These are phyloP conservation scores for Chlorella sp. DNA, from an alignment of 139 green algal species.

Conservation along the genomic window DNA sequence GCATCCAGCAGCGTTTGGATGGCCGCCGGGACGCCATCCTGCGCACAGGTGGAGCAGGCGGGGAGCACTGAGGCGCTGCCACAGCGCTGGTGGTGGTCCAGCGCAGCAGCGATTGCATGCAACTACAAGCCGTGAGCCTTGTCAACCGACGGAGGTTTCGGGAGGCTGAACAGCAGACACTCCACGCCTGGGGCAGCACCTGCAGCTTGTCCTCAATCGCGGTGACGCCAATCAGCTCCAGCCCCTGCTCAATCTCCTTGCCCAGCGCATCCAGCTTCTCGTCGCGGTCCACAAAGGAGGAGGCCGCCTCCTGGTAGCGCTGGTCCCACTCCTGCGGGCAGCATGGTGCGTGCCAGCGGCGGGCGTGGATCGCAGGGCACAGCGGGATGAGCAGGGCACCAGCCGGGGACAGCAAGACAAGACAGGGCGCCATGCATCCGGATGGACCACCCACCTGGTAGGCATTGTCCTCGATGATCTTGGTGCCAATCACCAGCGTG, in stretches of 20 bases:
- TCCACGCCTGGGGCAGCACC: constrained; percentile 9
- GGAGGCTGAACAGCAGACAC: too few relatives aligned
- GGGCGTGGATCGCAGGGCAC: too few relatives aligned
- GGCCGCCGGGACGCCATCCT: constrained; percentile 93
- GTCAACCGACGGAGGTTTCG: too few relatives aligned
- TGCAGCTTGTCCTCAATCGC: constrained; percentile 99
- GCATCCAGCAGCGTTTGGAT: constrained; percentile 89
- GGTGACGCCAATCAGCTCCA: constrained; percentile 94
- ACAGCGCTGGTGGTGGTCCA: not conserved
- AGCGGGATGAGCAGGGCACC: too few relatives aligned
- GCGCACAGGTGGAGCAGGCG: constrained; percentile 1
- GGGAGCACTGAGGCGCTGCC: not conserved
- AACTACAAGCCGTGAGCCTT: too few relatives aligned
- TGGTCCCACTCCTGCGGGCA: constrained; percentile 58
- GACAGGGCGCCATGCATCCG: too few relatives aligned
- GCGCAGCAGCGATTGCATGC: too few relatives aligned
- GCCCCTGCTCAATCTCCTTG: constrained; percentile 75
- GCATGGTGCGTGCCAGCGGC: too few relatives aligned
- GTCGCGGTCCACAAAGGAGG: constrained; percentile 58
- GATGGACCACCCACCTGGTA: constrained; percentile 30
- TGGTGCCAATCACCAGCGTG: constrained; percentile 63
- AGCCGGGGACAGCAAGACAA: too few relatives aligned
- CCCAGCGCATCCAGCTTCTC: constrained; percentile 61
- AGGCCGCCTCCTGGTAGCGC: constrained; percentile 62
- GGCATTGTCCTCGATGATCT: constrained; percentile 49